Percentiles rank a stretch among this genome's conserved stretches.
These are phyloP conservation scores for Prillingera fragicola DNA, from an alignment of 1,284 basidiomycete species.

Conservation along the genomic window DNA sequence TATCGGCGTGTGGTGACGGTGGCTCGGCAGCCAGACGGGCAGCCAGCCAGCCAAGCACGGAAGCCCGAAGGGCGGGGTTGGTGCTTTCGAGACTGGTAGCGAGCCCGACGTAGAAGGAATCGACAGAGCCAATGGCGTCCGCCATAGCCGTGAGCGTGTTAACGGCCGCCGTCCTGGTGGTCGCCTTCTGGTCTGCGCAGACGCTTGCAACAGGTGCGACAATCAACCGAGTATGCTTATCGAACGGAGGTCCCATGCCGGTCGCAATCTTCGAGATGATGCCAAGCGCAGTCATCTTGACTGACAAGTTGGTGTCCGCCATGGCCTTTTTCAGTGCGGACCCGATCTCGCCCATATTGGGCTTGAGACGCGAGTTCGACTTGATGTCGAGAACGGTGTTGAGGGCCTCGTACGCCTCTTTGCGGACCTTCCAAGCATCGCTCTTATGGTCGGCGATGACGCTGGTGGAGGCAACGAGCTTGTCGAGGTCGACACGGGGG, in stretches of 20 bases:
- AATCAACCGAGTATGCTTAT: slow-evolving; percentile 76
- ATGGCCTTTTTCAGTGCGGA: slow-evolving; percentile 83
- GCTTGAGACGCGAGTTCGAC: slow-evolving; percentile 85
- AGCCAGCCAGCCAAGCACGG: slow-evolving; percentile 77
- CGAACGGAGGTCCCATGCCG: slow-evolving; percentile 93
- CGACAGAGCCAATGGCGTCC: slow-evolving; percentile 75
- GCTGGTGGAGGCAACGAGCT: slow-evolving; percentile 74
- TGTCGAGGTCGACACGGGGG: slow-evolving; percentile 89
- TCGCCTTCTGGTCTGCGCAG: slow-evolving; percentile 87
- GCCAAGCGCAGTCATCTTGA: slow-evolving; percentile 84
- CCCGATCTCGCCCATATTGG: slow-evolving; percentile 88
- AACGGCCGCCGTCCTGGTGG: slow-evolving; percentile 71
- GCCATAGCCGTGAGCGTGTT: slow-evolving; percentile 78
- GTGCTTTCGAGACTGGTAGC: slow-evolving; percentile 73
- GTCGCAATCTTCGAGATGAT: slow-evolving; percentile 82
- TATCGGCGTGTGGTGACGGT: slow-evolving; percentile 59
- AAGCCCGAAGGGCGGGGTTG: slow-evolving; percentile 83
- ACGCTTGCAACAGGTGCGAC: slow-evolving; percentile 73
- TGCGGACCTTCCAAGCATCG: slow-evolving; percentile 96
- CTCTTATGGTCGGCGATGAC: slow-evolving; percentile 77
- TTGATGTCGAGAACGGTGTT: slow-evolving; percentile 81
- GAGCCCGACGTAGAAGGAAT: slow-evolving; percentile 71
- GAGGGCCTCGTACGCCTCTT: slow-evolving; percentile 85
- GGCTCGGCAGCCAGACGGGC: slow-evolving; percentile 36
- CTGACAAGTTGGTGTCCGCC: slow-evolving; percentile 87